These are phyloP conservation scores for Pterula multifida DNA, from an alignment of 1,284 basidiomycete genomes.

Conservation along the genomic window DNA sequence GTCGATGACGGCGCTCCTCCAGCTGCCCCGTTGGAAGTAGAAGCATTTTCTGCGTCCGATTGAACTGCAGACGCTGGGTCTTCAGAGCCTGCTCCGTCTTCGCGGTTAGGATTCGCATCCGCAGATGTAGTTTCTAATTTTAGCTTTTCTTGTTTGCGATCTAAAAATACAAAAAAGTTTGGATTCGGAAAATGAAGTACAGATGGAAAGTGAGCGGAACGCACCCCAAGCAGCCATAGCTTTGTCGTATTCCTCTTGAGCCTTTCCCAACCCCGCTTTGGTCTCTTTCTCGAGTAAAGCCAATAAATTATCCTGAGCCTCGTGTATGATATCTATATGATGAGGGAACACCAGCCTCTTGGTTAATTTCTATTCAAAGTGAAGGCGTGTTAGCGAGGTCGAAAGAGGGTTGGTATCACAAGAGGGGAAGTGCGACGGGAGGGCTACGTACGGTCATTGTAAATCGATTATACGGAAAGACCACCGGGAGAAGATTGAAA, in stretches of 20 bases:
- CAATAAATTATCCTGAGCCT: conserved; percentile 53
- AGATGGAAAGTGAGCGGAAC: conserved; percentile 13
- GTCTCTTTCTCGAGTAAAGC: conserved; percentile 45
- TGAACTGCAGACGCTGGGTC: background rate
- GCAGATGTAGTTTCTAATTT: background rate
- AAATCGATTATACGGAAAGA: conserved; percentile 91
- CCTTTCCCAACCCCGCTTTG: conserved; percentile 50
- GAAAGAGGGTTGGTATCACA: conserved; percentile 7
- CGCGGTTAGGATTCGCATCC: background rate
- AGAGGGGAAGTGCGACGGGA: background rate
- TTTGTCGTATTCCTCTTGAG: conserved; percentile 64
- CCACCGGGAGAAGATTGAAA: conserved; percentile 75
- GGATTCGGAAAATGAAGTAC: conserved; percentile 3
- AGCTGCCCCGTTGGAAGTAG: background rate
- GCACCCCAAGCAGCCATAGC: conserved; percentile 53
- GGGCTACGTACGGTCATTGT: conserved; percentile 64
- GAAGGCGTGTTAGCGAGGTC: conserved; percentile 4
- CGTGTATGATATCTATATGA: conserved; percentile 48
- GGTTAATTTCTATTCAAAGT: conserved; percentile 55
- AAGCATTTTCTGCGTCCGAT: background rate
- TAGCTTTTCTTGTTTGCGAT: background rate
- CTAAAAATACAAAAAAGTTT: background rate
- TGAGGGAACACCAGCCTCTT: conserved; percentile 67
- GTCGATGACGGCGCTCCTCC: background rate
- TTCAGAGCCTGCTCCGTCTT: background rate